A percentile compares a stretch with the other conserved stretches of the same genome.
Conservation (phyloP, 352 stramenopile genomes). For the Pythium guiyangense region DNA sequence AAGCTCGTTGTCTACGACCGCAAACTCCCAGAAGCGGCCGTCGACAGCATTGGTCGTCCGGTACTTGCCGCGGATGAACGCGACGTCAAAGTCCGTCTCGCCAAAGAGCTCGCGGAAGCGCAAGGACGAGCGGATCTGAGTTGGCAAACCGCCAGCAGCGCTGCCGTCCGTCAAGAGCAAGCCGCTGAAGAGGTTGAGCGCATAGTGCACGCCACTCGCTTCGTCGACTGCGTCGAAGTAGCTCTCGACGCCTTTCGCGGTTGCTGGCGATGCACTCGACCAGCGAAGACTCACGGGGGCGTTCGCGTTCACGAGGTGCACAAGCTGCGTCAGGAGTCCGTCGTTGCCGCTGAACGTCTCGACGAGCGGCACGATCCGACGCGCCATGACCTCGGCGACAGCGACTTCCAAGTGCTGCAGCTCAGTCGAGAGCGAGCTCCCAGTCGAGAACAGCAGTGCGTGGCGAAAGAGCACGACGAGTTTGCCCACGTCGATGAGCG, state of each 20-base stretch:
- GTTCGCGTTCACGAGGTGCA: slow-evolving; percentile 21
- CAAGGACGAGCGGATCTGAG: slow-evolving; percentile 23
- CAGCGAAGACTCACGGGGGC: slow-evolving; percentile 19
- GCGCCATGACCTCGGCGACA: slow-evolving; percentile 34
- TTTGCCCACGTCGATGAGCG: slow-evolving; percentile 29
- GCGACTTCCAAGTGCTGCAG: slow-evolving; percentile 5
- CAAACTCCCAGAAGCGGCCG: slow-evolving; percentile 35
- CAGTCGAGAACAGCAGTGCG: slow-evolving; percentile 11
- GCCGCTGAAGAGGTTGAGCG: slow-evolving; percentile 49
- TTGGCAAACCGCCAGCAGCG: slow-evolving; percentile 32
- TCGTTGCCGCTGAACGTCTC: too few species aligned
- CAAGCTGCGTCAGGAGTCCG: slow-evolving; percentile 15
- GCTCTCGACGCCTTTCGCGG: slow-evolving; percentile 7
- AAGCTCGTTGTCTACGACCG: slow-evolving; percentile 17
- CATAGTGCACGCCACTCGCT: slow-evolving; percentile 20
- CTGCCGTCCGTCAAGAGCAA: slow-evolving; percentile 35
- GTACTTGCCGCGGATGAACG: slow-evolving; percentile 21
- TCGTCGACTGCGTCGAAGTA: slow-evolving; percentile 29
- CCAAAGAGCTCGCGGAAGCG: slow-evolving; percentile 39
- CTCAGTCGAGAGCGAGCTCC: background rate
- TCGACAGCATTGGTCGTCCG: slow-evolving; percentile 20
- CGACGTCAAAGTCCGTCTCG: slow-evolving; percentile 46
- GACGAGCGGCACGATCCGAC: slow-evolving; percentile 12
- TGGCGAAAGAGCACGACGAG: slow-evolving; percentile 43
- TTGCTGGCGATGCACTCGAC: slow-evolving; percentile 8